These are phyloP conservation scores for Colletotrichum graminicola DNA, from an alignment of 2,329 filamentous ascomycete species.

Conservation along the genomic window DNA sequence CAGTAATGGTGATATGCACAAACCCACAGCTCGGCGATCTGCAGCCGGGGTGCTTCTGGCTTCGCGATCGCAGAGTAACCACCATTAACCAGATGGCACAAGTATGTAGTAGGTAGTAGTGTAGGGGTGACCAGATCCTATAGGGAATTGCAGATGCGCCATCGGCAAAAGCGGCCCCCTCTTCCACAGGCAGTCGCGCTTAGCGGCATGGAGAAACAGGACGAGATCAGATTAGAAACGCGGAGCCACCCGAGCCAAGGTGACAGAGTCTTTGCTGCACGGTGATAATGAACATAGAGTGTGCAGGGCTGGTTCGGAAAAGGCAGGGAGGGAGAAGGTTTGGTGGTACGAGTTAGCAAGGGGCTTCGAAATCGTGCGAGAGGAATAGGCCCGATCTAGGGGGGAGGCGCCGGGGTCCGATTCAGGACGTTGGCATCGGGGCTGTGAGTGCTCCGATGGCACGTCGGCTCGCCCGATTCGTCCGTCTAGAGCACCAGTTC, in stretches of 20 bases:
- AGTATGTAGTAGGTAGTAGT: not conserved
- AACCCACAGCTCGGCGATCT: constrained; percentile 13
- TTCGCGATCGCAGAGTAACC: not conserved
- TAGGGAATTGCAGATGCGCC: constrained; percentile 6
- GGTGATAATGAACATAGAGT: not conserved
- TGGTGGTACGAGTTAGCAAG: not conserved
- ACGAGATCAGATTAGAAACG: not conserved
- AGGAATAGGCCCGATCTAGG: constrained; percentile 26
- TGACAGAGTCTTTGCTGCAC: not conserved
- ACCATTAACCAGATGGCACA: not conserved
- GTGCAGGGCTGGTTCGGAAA: constrained; percentile 9
- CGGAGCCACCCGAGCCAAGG: not conserved
- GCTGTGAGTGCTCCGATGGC: constrained; percentile 34
- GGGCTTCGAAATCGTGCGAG: not conserved
- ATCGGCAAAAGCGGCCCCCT: not conserved
- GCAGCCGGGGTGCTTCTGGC: not conserved
- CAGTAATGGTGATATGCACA: not conserved
- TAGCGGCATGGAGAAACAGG: not conserved
- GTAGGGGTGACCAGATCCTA: not conserved
- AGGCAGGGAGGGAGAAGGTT: not conserved
- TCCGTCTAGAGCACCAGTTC: constrained; percentile 30
- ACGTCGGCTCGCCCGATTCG: constrained; percentile 33
- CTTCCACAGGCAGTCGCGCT: not conserved
- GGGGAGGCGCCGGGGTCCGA: constrained; percentile 6
- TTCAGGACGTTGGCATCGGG: constrained; percentile 32